Evolutionary conservation across 306 rosid species (phyloP), one percentile per base, ranked within the genome.

Genomic region (Bauhinia variegata): DNA sequence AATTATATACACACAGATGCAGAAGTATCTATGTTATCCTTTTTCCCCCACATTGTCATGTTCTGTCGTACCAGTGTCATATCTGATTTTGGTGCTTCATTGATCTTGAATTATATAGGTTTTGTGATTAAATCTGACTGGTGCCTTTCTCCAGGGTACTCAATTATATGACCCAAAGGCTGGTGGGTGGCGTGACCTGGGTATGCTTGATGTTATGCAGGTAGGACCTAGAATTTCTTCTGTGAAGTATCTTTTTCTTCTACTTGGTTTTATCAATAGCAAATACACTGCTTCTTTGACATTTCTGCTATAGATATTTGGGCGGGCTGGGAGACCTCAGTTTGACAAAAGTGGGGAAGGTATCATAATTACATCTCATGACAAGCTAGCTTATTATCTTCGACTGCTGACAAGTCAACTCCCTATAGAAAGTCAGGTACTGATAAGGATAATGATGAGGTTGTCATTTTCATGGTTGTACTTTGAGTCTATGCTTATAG

Each of bases 191-290:
- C 78, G 82, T 68, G 98, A 92, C 78, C 84, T 92, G 47, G 98
- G 98, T 67, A 92, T 92, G 98, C 98, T 92, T 63, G 98, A 92
- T 83, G 98, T 92, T 74, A 92, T 92, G 98, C 96, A 92, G 91
- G 98, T 84, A 54, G 72, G 73, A 61, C 67, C 51, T 52, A 28
- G 68, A 52, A 60, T 50, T 69, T 73, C 60, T 18, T 56, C 58
- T 62, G 17, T 33, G 18, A 70, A 28, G 67, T 46, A 49, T 60
- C 13, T 60, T 41, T 5, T 50, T 77, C 51, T 77, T 60, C 41
- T 10, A 37, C 14, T 39, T 47, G 46, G 60, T 46, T 53, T 52
- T 23, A 31, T 30, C 11, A 8, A 32, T 72, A 8, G 63, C 11
- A 54, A 53, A 69, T 16, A 28, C 58, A 31, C 14, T 67, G 14